Evolutionary conservation across 768 basidiomycete genomes (phyloP), one percentile per base, ranked within the genome.

Genomic region (Lyophyllum shimeji): DNA sequence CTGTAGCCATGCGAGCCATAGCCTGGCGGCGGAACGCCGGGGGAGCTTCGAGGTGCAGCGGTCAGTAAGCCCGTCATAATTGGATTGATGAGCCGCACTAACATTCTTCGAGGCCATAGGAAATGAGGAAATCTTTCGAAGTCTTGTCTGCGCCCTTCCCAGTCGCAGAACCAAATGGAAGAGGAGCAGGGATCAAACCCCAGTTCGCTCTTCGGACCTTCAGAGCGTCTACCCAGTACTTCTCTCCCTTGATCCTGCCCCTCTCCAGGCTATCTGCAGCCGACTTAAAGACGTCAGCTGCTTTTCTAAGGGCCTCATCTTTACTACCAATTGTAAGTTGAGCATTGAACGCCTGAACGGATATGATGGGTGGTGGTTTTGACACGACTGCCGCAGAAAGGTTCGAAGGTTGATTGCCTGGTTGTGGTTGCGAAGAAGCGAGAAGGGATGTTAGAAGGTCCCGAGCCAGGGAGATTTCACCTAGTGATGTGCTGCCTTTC

Each of bases 101-200:
- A 93, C 92, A 89, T 74, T 90, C 87, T 71, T 92, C 90, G 11
- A 94, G 70, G 12, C 90, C 90, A 63, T 85, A 93, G 2, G 89
- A 85, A 53, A 94, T 77, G 45, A 90, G 69, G 63, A 93, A 91
- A 63, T 94, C 92, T 60, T 86, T 91, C 0, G 87, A 82, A 3
- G 90, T 87, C 70, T 82, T 86, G 64, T 93, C 91, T 7, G 86
- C 82, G 24, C 89, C 88, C 70, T 90, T 90, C 13, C 87, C 90
- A 0, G 77, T 84, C 0, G 84, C 74, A 23, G 86, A 80, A 37
- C 89, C 90, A 39, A 74, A 72, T 13, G 89, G 90, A 37, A 92
- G 77, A 21, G 91, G 90, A 8, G 90, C 88, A 29, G 90, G 89
- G 42, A 87, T 81, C 31, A 94, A 72, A 13, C 87, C 81, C 92